These are phyloP conservation scores for Lactarius deliciosus DNA, from an alignment of 768 basidiomycete species.

Conservation along the genomic window DNA sequence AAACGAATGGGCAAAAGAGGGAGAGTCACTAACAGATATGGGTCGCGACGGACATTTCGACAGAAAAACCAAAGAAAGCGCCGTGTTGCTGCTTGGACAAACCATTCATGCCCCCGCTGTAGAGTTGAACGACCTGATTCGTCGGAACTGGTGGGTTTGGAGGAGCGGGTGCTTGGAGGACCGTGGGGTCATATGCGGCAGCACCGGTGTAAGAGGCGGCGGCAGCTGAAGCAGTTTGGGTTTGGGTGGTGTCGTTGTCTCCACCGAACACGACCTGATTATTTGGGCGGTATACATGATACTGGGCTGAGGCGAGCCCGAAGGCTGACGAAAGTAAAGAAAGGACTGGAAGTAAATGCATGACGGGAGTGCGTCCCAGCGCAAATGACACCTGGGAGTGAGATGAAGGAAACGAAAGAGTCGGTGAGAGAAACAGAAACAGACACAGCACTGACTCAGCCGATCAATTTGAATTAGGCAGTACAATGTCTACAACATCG, in stretches of 20 bases:
- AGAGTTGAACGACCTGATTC: constrained; percentile 47
- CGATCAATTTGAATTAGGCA: neutral
- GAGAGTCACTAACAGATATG: constrained; percentile 53
- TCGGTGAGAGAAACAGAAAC: too few relatives aligned
- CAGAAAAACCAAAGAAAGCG: constrained; percentile 70
- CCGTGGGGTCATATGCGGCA: constrained; percentile 54
- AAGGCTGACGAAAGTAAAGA: constrained; percentile 12
- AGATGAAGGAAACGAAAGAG: neutral
- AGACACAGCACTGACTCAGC: neutral
- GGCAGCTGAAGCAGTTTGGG: constrained; percentile 36
- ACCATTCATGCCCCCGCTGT: constrained; percentile 32
- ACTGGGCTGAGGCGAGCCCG: constrained; percentile 24
- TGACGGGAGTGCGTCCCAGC: constrained; percentile 1
- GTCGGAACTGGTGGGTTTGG: constrained; percentile 46
- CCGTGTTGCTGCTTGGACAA: constrained; percentile 49
- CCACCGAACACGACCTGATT: constrained; percentile 30
- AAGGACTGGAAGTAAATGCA: constrained; percentile 14
- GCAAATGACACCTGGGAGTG: neutral
- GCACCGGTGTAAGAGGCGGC: constrained; percentile 46
- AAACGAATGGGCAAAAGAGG: neutral
- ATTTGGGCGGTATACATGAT: constrained; percentile 24
- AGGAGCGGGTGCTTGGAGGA: constrained; percentile 49
- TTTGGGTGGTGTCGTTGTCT: neutral
- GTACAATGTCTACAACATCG: neutral
- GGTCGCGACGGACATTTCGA: constrained; percentile 72